phyloP scores from a whole-genome alignment of 352 stramenopile species.

The Phytophthora quininea region DNA sequence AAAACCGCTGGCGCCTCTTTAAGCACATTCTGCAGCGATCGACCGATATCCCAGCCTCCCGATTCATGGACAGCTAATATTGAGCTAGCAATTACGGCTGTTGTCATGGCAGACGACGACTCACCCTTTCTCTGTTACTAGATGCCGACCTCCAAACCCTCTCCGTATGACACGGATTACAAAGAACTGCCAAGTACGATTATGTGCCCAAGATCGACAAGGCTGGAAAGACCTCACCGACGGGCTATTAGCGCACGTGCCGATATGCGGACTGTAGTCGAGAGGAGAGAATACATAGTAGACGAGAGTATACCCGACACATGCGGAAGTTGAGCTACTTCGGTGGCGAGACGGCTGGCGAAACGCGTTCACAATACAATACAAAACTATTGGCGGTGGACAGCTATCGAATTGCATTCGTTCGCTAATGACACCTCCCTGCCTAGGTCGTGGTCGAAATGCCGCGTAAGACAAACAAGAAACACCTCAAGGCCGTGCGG shows the following conservation, averaged over 20 bases:
- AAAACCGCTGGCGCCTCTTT: conserved; percentile 5
- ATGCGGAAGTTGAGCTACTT: not conserved
- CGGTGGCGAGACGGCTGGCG: conserved; percentile 8
- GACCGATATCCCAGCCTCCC: conserved; percentile 4
- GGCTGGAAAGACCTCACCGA: conserved; percentile 12
- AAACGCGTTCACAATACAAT: conserved; percentile 10
- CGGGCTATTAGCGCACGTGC: conserved; percentile 5
- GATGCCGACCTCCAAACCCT: conserved; percentile 17
- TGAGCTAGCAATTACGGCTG: not conserved
- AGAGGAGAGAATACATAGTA: conserved; percentile 10
- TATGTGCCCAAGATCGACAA: conserved; percentile 3
- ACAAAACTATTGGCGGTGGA: no score
- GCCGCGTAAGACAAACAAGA: no score
- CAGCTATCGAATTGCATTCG: no score
- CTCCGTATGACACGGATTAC: conserved; percentile 9
- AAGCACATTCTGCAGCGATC: conserved; percentile 10
- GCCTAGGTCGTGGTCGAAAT: no score
- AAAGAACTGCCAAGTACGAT: conserved; percentile 10
- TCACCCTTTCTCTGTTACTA: conserved; percentile 10
- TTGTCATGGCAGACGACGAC: not conserved
- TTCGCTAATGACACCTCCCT: no score
- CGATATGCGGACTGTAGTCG: conserved; percentile 8
- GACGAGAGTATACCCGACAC: conserved; percentile 17
- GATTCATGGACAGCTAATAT: conserved; percentile 10
- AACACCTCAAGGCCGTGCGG: no score